Percentiles rank a stretch among this genome's conserved stretches.
phyloP scores from a whole-genome alignment of 768 basidiomycete species.

The Guyanaporus albipodus region DNA sequence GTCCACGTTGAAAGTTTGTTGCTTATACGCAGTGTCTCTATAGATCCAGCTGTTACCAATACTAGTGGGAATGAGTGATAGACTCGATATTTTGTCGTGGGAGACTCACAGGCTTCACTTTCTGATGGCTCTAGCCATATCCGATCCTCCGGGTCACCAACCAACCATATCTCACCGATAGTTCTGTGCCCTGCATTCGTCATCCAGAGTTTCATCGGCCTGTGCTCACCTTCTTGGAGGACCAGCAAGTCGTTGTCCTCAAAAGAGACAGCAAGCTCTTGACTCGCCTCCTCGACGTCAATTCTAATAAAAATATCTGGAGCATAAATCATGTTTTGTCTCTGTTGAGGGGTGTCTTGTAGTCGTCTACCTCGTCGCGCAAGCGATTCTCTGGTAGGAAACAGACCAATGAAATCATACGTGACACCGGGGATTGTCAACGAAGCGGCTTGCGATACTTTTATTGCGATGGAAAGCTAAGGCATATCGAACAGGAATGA shows the following conservation, averaged over 20 bases:
- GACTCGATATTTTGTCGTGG: background rate
- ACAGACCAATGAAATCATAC: slow-evolving; percentile 70
- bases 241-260: slow-evolving; percentile 48
- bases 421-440: slow-evolving; percentile 54
- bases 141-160: slow-evolving; percentile 57
- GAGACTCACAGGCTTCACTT: slow-evolving; percentile 15
- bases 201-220: slow-evolving; percentile 50
- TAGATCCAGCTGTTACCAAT: slow-evolving; percentile 11
- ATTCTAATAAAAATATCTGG: slow-evolving; percentile 59
- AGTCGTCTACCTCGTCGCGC: slow-evolving; percentile 70
- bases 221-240: slow-evolving; percentile 68
- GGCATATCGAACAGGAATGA: slow-evolving; percentile 1
- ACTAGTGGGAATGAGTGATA: slow-evolving; percentile 13
- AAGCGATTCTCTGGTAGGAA: slow-evolving; percentile 65
- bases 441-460: slow-evolving; percentile 45
- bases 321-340: slow-evolving; percentile 66
- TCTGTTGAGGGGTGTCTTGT: slow-evolving; percentile 68
- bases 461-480: slow-evolving; percentile 63
- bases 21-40: slow-evolving; percentile 41
- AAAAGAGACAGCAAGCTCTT: slow-evolving; percentile 58
- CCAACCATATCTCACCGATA: slow-evolving; percentile 69
- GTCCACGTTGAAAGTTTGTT: slow-evolving; percentile 50
- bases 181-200: slow-evolving; percentile 60
- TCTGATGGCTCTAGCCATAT: slow-evolving; percentile 46
- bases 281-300: slow-evolving; percentile 59